A percentile compares a stretch with the other conserved stretches of the same genome.
Conservation (phyloP, 805 yeast species). For the Wilhelminamyces savonicus region DNA sequence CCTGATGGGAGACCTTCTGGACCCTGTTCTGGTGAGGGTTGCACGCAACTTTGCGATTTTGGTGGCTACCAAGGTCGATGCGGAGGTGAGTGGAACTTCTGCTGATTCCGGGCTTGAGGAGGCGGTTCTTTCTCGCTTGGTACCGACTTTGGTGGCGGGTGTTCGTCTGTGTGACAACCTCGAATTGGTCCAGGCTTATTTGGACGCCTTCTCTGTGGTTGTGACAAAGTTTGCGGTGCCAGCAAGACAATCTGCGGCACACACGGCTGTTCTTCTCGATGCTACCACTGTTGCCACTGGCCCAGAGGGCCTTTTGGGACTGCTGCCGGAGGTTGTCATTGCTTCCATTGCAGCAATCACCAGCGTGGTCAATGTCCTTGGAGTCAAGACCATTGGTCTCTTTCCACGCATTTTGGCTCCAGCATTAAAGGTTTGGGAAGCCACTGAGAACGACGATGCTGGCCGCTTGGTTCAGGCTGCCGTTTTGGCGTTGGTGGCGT, state of each 20-base stretch:
- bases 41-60: conserved; percentile 59
- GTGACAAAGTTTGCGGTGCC: conserved; percentile 60
- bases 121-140: conserved; percentile 45
- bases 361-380: conserved; percentile 64
- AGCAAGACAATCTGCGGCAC: too few species aligned
- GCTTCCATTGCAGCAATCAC: conserved; percentile 71
- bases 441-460: conserved; percentile 16
- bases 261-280: too few species aligned
- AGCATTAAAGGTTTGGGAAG: conserved; percentile 52
- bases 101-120: conserved; percentile 39
- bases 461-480: conserved; percentile 57
- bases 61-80: conserved; percentile 61
- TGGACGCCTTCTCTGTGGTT: conserved; percentile 61
- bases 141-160: conserved; percentile 44
- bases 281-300: too few species aligned
- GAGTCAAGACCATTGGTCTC: conserved; percentile 79
- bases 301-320: conserved; percentile 50
- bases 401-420: conserved; percentile 84
- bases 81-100: conserved; percentile 47
- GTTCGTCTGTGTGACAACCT: conserved; percentile 27
- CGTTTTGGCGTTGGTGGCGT: conserved; percentile 61
- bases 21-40: conserved; percentile 41
- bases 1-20: conserved; percentile 28
- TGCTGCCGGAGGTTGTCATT: conserved; percentile 57
- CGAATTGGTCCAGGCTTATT: conserved; percentile 59